phyloP scores from a whole-genome alignment of 225 moss, liverwort and hornwort species.

The Asterella californica region DNA sequence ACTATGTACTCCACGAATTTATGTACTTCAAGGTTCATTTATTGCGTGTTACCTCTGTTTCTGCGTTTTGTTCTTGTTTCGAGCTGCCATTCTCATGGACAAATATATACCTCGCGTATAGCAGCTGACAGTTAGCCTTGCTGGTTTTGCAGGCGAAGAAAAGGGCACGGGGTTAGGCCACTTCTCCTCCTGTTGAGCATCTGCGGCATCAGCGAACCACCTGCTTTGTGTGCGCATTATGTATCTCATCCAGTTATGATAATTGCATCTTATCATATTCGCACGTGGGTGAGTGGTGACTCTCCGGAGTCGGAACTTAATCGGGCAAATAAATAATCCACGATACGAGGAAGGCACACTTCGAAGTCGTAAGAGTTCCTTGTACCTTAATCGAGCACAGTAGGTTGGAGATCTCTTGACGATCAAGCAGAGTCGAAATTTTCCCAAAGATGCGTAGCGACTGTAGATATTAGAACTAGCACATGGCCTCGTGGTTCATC shows the following conservation, averaged over 20 bases:
- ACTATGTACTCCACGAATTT: no score
- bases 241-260: neutral
- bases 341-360: neutral
- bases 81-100: no score
- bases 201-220: neutral
- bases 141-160: slow-evolving; percentile 34
- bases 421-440: neutral
- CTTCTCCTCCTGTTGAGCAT: neutral
- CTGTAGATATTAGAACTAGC: slow-evolving; percentile 20
- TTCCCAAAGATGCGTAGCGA: neutral
- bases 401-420: neutral
- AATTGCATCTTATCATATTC: neutral
- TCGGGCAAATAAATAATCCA: neutral
- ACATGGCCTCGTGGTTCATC: neutral
- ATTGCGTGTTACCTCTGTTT: no score
- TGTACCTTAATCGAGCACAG: neutral
- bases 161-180: slow-evolving; percentile 26
- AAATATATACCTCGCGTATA: no score
- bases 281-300: neutral
- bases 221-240: neutral
- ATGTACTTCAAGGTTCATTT: no score
- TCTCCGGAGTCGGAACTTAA: neutral
- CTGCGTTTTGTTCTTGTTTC: no score
- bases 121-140: neutral
- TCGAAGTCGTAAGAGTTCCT: neutral